A percentile compares a stretch with the other conserved stretches of the same genome.
Conservation (phyloP, 495 filamentous ascomycete species). For the Penicillium ochrochloron region DNA sequence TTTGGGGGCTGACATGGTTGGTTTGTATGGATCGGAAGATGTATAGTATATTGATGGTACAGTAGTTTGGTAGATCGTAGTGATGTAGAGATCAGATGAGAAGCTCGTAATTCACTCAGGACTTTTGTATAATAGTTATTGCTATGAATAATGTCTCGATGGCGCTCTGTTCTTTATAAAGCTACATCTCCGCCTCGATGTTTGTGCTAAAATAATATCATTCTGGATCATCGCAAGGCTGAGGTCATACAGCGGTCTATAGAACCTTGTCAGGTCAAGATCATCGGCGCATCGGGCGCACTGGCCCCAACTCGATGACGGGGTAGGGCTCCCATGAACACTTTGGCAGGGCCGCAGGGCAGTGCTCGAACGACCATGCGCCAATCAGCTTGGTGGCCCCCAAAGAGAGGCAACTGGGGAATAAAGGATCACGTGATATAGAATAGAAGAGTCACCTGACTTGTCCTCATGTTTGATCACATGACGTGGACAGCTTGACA, state of each 20-base stretch:
- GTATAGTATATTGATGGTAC: not conserved
- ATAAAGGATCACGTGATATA: not conserved
- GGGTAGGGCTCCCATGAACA: not conserved
- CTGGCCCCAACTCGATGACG: not conserved
- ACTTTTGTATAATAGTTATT: not conserved
- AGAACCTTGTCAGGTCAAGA: not conserved
- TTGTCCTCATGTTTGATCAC: not conserved
- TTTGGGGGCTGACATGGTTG: not conserved
- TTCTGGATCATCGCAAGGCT: not conserved
- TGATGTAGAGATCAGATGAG: not conserved
- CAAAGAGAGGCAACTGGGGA: slow-evolving; percentile 3
- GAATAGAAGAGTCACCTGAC: not conserved
- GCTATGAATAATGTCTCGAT: not conserved
- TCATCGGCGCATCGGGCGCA: not conserved
- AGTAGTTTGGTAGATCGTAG: not conserved
- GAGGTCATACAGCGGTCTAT: slow-evolving; percentile 2
- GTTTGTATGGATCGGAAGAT: not conserved
- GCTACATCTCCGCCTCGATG: not conserved
- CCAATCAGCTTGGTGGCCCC: slow-evolving; percentile 2
- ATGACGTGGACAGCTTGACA: not conserved
- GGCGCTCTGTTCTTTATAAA: not conserved
- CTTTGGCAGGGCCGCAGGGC: slow-evolving; percentile 3
- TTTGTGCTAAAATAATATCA: not conserved
- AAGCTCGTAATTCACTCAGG: not conserved
- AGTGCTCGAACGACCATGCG: not conserved